A percentile compares a stretch with the other conserved stretches of the same genome.
These are phyloP conservation scores for Trichophyton verrucosum DNA, from an alignment of 2,329 filamentous ascomycete species.

Conservation along the genomic window DNA sequence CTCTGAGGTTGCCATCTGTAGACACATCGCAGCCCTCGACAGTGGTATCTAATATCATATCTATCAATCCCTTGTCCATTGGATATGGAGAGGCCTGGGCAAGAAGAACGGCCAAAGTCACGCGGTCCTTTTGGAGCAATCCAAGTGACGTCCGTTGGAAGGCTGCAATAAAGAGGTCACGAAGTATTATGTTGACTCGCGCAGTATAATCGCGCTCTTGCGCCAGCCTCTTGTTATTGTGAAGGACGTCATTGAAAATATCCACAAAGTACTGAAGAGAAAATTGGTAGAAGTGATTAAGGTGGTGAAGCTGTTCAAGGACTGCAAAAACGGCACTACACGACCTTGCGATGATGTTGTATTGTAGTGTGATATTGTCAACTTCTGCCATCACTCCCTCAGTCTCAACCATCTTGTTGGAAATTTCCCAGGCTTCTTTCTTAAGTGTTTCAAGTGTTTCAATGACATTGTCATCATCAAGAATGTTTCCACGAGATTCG, in stretches of 20 bases:
- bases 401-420: constrained; percentile 88
- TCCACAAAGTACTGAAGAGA: constrained; percentile 96
- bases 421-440: constrained; percentile 93
- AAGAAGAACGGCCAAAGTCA: constrained; percentile 88
- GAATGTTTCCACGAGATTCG: constrained; percentile 91
- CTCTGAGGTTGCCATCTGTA: constrained; percentile 49
- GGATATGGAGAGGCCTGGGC: constrained; percentile 91
- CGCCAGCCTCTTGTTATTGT: constrained; percentile 60
- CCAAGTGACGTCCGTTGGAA: constrained; percentile 91
- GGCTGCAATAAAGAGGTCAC: constrained; percentile 78
- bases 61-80: constrained; percentile 84
- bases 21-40: constrained; percentile 69
- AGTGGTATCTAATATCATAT: constrained; percentile 68
- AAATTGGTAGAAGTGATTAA: constrained; percentile 99
- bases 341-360: constrained; percentile 81
- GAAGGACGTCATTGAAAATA: constrained; percentile 88
- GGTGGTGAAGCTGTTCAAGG: constrained; percentile 89
- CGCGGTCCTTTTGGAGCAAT: constrained; percentile 81
- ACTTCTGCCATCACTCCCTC: constrained; percentile 98
- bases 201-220: constrained; percentile 61
- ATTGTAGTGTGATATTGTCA: constrained; percentile 87
- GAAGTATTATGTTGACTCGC: constrained; percentile 80
- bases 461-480: constrained; percentile 96
- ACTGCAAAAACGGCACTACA: constrained; percentile 97
- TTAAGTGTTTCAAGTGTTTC: constrained; percentile 96